Percentiles rank a stretch among this genome's conserved stretches.
Conservation (phyloP, 2,329 filamentous ascomycete genomes). For the Didymella segeticola region DNA sequence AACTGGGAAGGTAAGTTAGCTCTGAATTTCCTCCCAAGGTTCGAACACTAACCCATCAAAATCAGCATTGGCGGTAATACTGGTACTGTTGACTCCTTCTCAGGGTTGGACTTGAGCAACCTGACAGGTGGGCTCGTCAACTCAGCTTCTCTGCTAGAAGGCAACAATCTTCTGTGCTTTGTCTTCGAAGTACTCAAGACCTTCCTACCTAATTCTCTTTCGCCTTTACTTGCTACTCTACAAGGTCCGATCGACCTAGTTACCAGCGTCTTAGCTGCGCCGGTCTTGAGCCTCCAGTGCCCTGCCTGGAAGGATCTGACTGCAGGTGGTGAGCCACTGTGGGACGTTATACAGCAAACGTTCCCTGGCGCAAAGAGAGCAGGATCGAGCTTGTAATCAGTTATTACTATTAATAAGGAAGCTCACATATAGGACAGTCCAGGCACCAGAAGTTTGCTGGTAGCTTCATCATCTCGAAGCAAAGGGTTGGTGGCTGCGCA, state of each 20-base stretch:
- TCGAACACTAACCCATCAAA: not conserved
- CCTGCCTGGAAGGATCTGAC: constrained; percentile 34
- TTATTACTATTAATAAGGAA: no score
- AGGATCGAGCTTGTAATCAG: constrained; percentile 13
- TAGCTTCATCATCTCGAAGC: not conserved
- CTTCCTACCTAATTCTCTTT: constrained; percentile 43
- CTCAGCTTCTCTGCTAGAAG: constrained; percentile 43
- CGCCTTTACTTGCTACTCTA: constrained; percentile 34
- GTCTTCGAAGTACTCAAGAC: constrained; percentile 45
- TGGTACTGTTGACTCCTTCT: constrained; percentile 59
- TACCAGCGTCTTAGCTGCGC: constrained; percentile 25
- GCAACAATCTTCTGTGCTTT: constrained; percentile 50
- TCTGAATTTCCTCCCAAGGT: not conserved
- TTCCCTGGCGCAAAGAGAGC: constrained; percentile 21
- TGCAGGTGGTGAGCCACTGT: constrained; percentile 22
- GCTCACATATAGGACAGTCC: no score
- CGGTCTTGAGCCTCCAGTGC: constrained; percentile 31
- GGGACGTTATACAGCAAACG: constrained; percentile 21
- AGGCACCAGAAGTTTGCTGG: no score
- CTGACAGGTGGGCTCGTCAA: constrained; percentile 35
- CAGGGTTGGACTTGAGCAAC: constrained; percentile 48
- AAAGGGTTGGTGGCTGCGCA: no score
- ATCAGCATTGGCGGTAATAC: constrained; percentile 59
- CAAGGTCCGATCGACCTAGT: constrained; percentile 31
- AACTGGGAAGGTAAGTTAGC: constrained; percentile 25